phyloP scores from a whole-genome alignment of 1,284 basidiomycete species.

The Pseudozyma sp. region DNA sequence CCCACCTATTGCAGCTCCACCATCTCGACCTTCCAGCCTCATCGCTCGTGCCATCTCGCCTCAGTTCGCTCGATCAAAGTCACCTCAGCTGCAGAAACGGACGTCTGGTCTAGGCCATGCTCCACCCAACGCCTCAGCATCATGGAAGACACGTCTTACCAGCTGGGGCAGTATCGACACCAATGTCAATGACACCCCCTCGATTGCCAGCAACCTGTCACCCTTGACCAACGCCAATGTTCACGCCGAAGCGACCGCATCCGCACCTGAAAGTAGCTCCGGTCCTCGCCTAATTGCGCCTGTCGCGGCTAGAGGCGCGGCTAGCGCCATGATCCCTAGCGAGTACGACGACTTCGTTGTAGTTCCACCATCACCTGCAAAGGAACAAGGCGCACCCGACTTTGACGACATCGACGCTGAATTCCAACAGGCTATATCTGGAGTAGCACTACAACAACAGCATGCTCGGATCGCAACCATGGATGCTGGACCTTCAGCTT shows the following conservation, averaged over 20 bases:
- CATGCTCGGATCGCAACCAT: constrained; percentile 2
- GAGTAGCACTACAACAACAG: constrained; percentile 10
- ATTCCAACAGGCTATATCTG: constrained; percentile 29
- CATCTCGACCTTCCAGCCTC: constrained; percentile 7
- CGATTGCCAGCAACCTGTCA: constrained; percentile 14
- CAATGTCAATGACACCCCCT: constrained; percentile 2
- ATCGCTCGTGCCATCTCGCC: constrained; percentile 43
- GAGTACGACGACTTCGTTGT: constrained; percentile 22
- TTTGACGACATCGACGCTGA: constrained; percentile 36
- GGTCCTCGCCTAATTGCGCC: constrained; percentile 36
- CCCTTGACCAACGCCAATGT: constrained; percentile 2
- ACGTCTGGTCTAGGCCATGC: constrained; percentile 9
- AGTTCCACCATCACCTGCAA: constrained; percentile 15
- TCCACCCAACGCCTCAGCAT: constrained; percentile 8
- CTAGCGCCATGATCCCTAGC: constrained; percentile 10
- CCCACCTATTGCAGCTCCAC: constrained; percentile 23
- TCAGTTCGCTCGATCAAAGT: constrained; percentile 24
- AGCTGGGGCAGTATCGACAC: constrained; percentile 28
- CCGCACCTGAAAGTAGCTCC: background rate
- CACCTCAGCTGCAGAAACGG: constrained; percentile 13
- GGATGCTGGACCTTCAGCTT: background rate
- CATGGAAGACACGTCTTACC: constrained; percentile 29
- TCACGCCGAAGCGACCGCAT: too few relatives aligned
- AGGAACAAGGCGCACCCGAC: constrained; percentile 18
- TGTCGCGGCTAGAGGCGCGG: constrained; percentile 22